Evolutionary conservation across 768 basidiomycete species (phyloP).

Genomic region (Chalciporus piperatus): DNA sequence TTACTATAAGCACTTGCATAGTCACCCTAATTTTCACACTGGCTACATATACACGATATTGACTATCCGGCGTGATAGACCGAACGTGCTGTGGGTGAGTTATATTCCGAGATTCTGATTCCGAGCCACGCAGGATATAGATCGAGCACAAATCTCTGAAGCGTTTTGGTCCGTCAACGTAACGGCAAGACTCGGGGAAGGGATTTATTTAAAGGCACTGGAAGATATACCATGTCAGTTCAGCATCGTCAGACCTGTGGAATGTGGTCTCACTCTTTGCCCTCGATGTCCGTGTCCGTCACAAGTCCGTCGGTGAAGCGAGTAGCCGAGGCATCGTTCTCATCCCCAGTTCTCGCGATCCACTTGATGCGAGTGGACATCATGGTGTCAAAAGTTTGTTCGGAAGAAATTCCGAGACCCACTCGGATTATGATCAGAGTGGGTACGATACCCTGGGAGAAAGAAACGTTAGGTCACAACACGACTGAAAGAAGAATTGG

Average conservation of each 20-base stretch:
- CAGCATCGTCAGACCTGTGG: constrained; percentile 1
- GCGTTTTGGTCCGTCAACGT: too few relatives aligned
- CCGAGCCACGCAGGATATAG: too few relatives aligned
- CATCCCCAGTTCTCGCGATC: constrained; percentile 12
- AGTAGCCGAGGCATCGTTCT: constrained; percentile 15
- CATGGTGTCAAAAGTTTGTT: constrained; percentile 13
- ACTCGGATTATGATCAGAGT: constrained; percentile 37
- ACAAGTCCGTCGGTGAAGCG: constrained; percentile 19
- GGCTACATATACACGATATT: too few relatives aligned
- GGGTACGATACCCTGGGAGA: constrained; percentile 32
- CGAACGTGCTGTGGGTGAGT: too few relatives aligned
- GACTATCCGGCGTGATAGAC: too few relatives aligned
- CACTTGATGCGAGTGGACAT: constrained; percentile 26
- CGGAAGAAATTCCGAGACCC: constrained; percentile 29
- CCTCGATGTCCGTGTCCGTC: constrained; percentile 20
- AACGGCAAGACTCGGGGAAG: too few relatives aligned
- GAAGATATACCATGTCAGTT: background rate
- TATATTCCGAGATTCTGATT: too few relatives aligned
- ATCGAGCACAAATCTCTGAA: too few relatives aligned
- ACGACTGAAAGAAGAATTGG: background rate
- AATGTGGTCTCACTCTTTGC: constrained; percentile 5
- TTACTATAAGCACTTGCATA: background rate
- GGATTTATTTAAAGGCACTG: too few relatives aligned
- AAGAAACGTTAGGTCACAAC: background rate
- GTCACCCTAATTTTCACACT: background rate